Percentiles rank a stretch among this genome's conserved stretches.
These are phyloP conservation scores for Polychaeton citri DNA, from an alignment of 2,329 filamentous ascomycete species.

Conservation along the genomic window DNA sequence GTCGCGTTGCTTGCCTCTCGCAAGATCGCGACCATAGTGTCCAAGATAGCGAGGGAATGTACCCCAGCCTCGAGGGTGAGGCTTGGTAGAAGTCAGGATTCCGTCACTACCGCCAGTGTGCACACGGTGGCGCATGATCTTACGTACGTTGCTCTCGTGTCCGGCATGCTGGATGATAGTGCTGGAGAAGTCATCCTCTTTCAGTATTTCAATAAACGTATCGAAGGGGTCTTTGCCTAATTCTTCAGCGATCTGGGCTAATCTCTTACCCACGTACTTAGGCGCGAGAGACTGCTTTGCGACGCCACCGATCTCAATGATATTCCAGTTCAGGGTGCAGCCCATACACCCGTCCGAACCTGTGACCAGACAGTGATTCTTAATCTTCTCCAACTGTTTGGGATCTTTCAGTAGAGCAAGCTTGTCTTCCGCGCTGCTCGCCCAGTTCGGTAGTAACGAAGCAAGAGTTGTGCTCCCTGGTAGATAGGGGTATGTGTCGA, in stretches of 20 bases:
- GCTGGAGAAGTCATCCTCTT: constrained; percentile 14
- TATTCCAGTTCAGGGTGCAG: constrained; percentile 14
- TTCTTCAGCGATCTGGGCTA: constrained; percentile 13
- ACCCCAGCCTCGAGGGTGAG: constrained; percentile 17
- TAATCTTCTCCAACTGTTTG: constrained; percentile 9
- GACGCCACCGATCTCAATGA: constrained; percentile 16
- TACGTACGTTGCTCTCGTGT: constrained; percentile 15
- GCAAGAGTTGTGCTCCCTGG: constrained; percentile 15
- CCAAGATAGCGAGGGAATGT: constrained; percentile 17
- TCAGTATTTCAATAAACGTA: constrained; percentile 13
- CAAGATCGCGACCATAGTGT: constrained; percentile 15
- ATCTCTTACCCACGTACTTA: constrained; percentile 14
- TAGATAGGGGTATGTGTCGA: constrained; percentile 18
- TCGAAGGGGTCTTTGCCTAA: constrained; percentile 12
- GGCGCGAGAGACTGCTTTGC: constrained; percentile 7
- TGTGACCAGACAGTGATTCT: constrained; percentile 10
- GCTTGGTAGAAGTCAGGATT: constrained; percentile 16
- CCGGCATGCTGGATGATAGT: constrained; percentile 16
- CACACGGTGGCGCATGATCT: constrained; percentile 13
- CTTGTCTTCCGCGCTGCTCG: constrained; percentile 9
- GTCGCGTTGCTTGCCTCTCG: constrained; percentile 9
- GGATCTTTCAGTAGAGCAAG: constrained; percentile 11
- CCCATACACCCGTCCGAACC: constrained; percentile 16
- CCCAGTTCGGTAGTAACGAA: constrained; percentile 14
- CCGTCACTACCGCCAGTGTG: constrained; percentile 17